Evolutionary conservation across 345 rosid species (phyloP).

Genomic region (Bretschneidera sinensis): DNA sequence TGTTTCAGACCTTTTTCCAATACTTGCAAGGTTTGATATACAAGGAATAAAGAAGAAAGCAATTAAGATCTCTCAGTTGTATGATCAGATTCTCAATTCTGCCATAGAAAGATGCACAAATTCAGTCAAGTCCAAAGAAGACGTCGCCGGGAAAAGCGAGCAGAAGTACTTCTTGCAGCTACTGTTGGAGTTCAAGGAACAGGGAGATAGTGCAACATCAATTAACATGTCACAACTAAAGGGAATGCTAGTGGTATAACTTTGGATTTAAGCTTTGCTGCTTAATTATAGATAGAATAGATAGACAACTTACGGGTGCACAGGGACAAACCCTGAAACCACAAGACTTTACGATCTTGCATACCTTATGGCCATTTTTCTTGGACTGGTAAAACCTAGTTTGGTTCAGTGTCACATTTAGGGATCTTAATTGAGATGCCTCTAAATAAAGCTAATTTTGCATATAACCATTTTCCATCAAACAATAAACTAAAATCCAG

Average conservation of each 20-base stretch:
- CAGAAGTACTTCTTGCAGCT: constrained; percentile 27
- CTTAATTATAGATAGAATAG: too few species aligned
- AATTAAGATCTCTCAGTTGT: not conserved
- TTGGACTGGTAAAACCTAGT: too few species aligned
- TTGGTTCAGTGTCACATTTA: too few species aligned
- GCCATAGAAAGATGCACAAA: constrained; percentile 19
- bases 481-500: too few species aligned
- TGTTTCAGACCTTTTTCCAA: constrained; percentile 41
- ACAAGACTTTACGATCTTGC: too few species aligned
- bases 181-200: constrained; percentile 22
- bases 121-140: not conserved
- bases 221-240: constrained; percentile 25
- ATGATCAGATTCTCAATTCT: constrained; percentile 20
- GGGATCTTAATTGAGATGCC: too few species aligned
- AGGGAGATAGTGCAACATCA: constrained; percentile 13
- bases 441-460: too few species aligned
- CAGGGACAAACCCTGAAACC: too few species aligned
- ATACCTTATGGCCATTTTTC: too few species aligned
- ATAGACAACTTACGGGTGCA: too few species aligned
- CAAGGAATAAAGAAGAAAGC: constrained; percentile 33
- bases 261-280: too few species aligned
- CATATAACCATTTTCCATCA: too few species aligned
- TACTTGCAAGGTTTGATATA: constrained; percentile 35
- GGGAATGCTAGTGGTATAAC: constrained; percentile 35
- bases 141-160: not conserved